Percentiles rank a stretch among this genome's conserved stretches.
phyloP scores from a whole-genome alignment of 2,329 filamentous ascomycete genomes.

The Colletotrichum horii region DNA sequence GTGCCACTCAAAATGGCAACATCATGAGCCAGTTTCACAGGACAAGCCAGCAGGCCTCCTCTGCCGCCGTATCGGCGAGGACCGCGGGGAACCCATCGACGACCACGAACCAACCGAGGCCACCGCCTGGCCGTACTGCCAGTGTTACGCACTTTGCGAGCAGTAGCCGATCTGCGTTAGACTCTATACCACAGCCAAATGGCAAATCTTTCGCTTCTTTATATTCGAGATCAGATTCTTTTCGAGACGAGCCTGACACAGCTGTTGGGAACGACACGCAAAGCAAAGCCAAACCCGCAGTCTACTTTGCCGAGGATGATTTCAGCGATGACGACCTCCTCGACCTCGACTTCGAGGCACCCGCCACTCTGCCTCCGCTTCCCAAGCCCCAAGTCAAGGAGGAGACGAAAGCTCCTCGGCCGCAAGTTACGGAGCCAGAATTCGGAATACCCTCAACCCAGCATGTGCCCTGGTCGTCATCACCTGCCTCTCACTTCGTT shows the following conservation, averaged over 20 bases:
- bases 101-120: slow-evolving; percentile 14
- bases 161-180: slow-evolving; percentile 2
- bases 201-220: slow-evolving; percentile 40
- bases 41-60: slow-evolving; percentile 37
- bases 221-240: slow-evolving; percentile 52
- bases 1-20: slow-evolving; percentile 44
- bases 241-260: slow-evolving; percentile 43
- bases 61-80: slow-evolving; percentile 45
- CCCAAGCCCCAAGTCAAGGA: slow-evolving; percentile 29
- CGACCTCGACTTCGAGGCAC: slow-evolving; percentile 71
- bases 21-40: slow-evolving; percentile 56
- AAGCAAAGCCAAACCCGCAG: slow-evolving; percentile 34
- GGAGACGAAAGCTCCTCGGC: slow-evolving; percentile 24
- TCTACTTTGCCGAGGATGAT: slow-evolving; percentile 79
- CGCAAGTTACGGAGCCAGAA: slow-evolving; percentile 6
- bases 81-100: slow-evolving; percentile 22
- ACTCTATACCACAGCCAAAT: neutral
- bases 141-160: slow-evolving; percentile 26
- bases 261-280: slow-evolving; percentile 9
- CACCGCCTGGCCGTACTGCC: slow-evolving; percentile 2
- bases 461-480: slow-evolving; percentile 75
- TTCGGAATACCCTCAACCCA: slow-evolving; percentile 23
- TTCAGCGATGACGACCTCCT: slow-evolving; percentile 85
- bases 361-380: slow-evolving; percentile 50
- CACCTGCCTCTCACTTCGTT: slow-evolving; percentile 55